Evolutionary conservation across 208 protist genomes (phyloP).

Genomic region (Leishmania turanica): DNA sequence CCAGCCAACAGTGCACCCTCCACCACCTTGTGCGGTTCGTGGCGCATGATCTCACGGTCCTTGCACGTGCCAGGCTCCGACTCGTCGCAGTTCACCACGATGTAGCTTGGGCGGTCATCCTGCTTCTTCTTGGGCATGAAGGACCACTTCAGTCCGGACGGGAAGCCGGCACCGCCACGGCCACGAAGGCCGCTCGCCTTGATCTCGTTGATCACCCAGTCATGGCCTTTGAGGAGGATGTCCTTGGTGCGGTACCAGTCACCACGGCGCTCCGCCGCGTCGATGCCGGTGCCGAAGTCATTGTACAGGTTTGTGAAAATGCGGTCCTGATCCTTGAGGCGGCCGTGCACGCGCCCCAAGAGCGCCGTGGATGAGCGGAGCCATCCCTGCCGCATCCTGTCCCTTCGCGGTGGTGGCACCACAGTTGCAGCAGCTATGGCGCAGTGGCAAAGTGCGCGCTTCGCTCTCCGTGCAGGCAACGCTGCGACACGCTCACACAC

Average conservation of each 20-base stretch:
- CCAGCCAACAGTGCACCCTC: conserved; percentile 98
- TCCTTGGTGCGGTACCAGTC: conserved; percentile 99
- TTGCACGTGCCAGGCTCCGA: conserved; percentile 99
- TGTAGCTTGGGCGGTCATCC: conserved; percentile 95
- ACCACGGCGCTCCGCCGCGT: conserved; percentile 94
- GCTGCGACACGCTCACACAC: background rate
- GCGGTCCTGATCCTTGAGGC: conserved; percentile 97
- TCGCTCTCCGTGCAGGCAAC: background rate
- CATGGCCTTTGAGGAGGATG: conserved; percentile 94
- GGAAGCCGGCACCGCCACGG: conserved; percentile 98
- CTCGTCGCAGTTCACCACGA: conserved; percentile 99
- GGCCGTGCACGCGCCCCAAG: conserved; percentile 69
- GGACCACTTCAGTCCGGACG: conserved; percentile 98
- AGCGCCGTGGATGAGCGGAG: conserved; percentile 42
- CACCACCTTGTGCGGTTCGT: conserved; percentile 99
- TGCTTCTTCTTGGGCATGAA: conserved; percentile 98
- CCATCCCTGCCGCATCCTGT: conserved; percentile 38
- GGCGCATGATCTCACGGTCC: conserved; percentile 99
- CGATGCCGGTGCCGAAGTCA: conserved; percentile 94
- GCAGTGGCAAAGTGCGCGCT: background rate
- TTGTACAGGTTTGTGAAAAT: conserved; percentile 99
- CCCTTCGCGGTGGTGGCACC: background rate
- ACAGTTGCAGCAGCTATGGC: background rate
- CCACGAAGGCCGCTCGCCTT: conserved; percentile 97
- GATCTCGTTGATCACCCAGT: conserved; percentile 98